A percentile compares a stretch with the other conserved stretches of the same genome.
These are phyloP conservation scores for Sporothrix pallida DNA, from an alignment of 2,329 filamentous ascomycete species.

Conservation along the genomic window DNA sequence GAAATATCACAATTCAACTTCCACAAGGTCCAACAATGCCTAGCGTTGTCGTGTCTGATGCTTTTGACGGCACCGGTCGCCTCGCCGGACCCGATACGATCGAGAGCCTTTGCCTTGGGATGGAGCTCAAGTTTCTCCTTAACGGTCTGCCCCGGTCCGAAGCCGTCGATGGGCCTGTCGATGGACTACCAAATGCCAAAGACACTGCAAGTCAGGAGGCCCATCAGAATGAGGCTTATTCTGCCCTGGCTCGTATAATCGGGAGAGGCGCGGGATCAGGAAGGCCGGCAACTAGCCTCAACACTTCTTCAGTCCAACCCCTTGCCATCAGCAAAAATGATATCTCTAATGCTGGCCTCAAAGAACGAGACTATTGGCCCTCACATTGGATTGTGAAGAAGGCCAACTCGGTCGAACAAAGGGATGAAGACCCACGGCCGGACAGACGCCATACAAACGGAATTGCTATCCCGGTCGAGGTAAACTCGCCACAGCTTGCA, in stretches of 20 bases:
- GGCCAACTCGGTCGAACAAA: slow-evolving; percentile 48
- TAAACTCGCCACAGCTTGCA: slow-evolving; percentile 47
- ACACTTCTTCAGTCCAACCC: neutral
- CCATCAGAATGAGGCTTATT: slow-evolving; percentile 38
- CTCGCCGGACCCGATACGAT: slow-evolving; percentile 34
- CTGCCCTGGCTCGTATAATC: slow-evolving; percentile 39
- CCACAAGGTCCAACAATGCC: slow-evolving; percentile 27
- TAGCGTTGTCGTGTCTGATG: slow-evolving; percentile 8
- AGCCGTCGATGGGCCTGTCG: neutral
- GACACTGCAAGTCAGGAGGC: neutral
- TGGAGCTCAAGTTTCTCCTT: slow-evolving; percentile 47
- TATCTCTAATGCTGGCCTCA: slow-evolving; percentile 37
- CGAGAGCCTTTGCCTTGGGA: slow-evolving; percentile 41
- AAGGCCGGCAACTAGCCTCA: neutral
- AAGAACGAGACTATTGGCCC: slow-evolving; percentile 46
- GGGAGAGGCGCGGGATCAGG: slow-evolving; percentile 37
- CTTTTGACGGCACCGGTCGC: neutral
- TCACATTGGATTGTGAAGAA: slow-evolving; percentile 50
- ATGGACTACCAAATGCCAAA: neutral
- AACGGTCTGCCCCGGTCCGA: slow-evolving; percentile 39
- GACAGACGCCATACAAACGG: slow-evolving; percentile 39
- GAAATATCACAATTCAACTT: neutral
- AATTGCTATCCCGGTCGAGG: slow-evolving; percentile 47
- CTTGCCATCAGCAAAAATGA: slow-evolving; percentile 43
- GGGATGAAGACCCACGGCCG: slow-evolving; percentile 38